Conservation (phyloP, 2,329 filamentous ascomycete genomes). For the Paecilomyces formosus region DNA sequence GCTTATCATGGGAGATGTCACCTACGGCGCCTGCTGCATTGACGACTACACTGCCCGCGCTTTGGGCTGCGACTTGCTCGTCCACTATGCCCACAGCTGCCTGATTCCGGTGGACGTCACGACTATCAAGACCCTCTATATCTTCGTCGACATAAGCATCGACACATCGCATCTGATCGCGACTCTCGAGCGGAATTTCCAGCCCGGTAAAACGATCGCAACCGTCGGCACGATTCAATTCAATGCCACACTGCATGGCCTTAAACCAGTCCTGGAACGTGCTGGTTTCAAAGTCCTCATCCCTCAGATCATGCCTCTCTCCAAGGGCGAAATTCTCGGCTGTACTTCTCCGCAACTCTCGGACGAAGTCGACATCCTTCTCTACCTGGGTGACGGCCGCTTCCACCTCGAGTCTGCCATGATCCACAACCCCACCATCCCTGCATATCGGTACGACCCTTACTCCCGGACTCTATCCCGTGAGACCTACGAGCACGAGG, state of each 20-base stretch:
- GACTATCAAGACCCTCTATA: slow-evolving; percentile 93
- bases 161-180: slow-evolving; percentile 81
- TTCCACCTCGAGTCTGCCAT: slow-evolving; percentile 98
- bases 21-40: slow-evolving; percentile 96
- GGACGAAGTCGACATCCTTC: slow-evolving; percentile 61
- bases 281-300: slow-evolving; percentile 81
- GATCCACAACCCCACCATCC: slow-evolving; percentile 90
- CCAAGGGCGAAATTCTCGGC: slow-evolving; percentile 93
- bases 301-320: slow-evolving; percentile 86
- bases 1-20: slow-evolving; percentile 98
- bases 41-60: slow-evolving; percentile 96
- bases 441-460: slow-evolving; percentile 93
- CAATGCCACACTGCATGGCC: slow-evolving; percentile 90
- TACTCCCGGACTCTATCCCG: slow-evolving; percentile 87
- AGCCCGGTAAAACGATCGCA: slow-evolving; percentile 75
- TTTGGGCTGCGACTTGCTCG: slow-evolving; percentile 84
- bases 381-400: slow-evolving; percentile 86
- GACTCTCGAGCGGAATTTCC: slow-evolving; percentile 82
- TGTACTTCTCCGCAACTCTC: slow-evolving; percentile 80
- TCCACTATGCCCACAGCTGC: slow-evolving; percentile 96
- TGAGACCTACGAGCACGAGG: slow-evolving; percentile 84
- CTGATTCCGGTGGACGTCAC: slow-evolving; percentile 94
- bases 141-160: slow-evolving; percentile 97
- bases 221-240: slow-evolving; percentile 98
- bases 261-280: slow-evolving; percentile 67